These are phyloP conservation scores for Thuidium tamariscinum DNA, from an alignment of 225 moss, liverwort and hornwort genomes.

Conservation along the genomic window DNA sequence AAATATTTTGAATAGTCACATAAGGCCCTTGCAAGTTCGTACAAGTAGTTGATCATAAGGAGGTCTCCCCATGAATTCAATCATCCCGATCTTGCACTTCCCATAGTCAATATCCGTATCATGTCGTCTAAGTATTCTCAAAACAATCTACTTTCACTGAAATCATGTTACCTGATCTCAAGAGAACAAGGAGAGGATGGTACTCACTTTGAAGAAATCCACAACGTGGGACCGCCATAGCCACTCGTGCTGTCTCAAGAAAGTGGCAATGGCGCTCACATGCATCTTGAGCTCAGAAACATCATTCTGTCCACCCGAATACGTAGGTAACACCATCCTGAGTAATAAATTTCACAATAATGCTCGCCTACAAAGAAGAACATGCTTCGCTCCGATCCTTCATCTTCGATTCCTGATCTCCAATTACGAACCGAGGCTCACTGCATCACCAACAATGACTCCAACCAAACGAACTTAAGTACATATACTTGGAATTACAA, in stretches of 20 bases:
- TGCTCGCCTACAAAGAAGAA: neutral
- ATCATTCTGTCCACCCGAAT: neutral
- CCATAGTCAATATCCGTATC: neutral
- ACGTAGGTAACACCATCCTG: neutral
- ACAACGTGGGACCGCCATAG: conserved; percentile 58
- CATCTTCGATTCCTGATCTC: neutral
- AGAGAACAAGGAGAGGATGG: neutral
- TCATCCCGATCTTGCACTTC: neutral
- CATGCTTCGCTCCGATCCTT: neutral
- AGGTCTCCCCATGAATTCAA: neutral
- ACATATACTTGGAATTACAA: neutral
- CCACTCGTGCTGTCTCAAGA: conserved; percentile 29
- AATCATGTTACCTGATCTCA: neutral
- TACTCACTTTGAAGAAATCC: conserved; percentile 45
- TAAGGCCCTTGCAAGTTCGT: neutral
- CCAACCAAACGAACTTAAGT: neutral
- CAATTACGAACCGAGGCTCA: neutral
- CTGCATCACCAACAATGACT: neutral
- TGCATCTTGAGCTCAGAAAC: conserved; percentile 7
- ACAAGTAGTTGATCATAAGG: neutral
- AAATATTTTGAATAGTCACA: neutral
- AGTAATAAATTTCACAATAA: neutral
- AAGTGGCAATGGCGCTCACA: conserved; percentile 16
- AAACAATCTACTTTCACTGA: neutral
- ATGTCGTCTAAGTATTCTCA: neutral